Evolutionary conservation across 2,329 filamentous ascomycete genomes (phyloP).

Genomic region (Lasiodiplodia sp.): DNA sequence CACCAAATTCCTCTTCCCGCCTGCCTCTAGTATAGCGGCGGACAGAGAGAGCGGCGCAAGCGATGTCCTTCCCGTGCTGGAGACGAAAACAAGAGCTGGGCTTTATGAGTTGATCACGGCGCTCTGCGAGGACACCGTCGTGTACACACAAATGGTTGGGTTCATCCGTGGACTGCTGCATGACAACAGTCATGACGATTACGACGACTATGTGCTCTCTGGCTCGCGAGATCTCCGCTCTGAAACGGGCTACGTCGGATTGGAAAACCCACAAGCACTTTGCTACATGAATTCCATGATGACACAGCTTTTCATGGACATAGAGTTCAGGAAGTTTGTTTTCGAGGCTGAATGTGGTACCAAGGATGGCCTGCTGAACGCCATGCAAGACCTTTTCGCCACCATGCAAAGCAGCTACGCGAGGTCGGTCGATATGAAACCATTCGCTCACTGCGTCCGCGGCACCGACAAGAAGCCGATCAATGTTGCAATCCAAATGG

Average conservation of each 20-base stretch:
- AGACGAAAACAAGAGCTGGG: constrained; percentile 45
- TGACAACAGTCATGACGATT: constrained; percentile 39
- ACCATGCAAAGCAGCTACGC: constrained; percentile 83
- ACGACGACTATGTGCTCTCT: constrained; percentile 65
- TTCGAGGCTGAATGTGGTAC: constrained; percentile 64
- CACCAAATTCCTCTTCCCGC: constrained; percentile 46
- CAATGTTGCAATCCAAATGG: constrained; percentile 91
- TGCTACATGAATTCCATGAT: constrained; percentile 97
- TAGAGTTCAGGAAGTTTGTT: constrained; percentile 85
- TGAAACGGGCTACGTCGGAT: constrained; percentile 81
- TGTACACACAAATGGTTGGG: constrained; percentile 40
- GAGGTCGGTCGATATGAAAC: constrained; percentile 75
- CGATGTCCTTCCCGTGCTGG: constrained; percentile 42
- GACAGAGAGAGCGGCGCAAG: not conserved
- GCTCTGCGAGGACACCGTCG: constrained; percentile 40
- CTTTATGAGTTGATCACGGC: constrained; percentile 47
- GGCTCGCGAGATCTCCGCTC: constrained; percentile 74
- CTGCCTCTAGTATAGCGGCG: not conserved
- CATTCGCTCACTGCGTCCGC: constrained; percentile 77
- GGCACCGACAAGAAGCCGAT: constrained; percentile 84
- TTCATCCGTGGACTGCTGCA: constrained; percentile 40
- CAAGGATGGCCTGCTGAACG: constrained; percentile 67
- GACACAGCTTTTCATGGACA: constrained; percentile 96
- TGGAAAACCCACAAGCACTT: constrained; percentile 93
- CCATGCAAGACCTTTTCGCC: constrained; percentile 83